These are phyloP conservation scores for Lignosus rhinocerotis DNA, from an alignment of 1,284 basidiomycete species.

Conservation along the genomic window DNA sequence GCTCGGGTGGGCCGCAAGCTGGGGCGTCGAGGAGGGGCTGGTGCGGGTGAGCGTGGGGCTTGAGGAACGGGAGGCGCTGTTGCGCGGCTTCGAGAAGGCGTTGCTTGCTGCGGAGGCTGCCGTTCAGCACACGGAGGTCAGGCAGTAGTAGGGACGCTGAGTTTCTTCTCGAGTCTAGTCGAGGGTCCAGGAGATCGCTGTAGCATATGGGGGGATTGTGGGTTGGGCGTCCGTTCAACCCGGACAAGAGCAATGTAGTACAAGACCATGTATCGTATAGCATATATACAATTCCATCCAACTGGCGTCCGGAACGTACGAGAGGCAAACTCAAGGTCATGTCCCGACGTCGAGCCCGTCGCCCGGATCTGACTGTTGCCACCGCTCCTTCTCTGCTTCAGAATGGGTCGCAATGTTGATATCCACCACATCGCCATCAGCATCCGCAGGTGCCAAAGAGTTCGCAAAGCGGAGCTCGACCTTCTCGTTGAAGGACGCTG, in stretches of 20 bases:
- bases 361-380: slow-evolving; percentile 4
- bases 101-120: slow-evolving; percentile 65
- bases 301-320: slow-evolving; percentile 3
- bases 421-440: slow-evolving; percentile 14
- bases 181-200: neutral
- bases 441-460: slow-evolving; percentile 1
- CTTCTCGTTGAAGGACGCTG: slow-evolving; percentile 31
- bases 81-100: slow-evolving; percentile 66
- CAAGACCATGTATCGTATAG: slow-evolving; percentile 15
- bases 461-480: slow-evolving; percentile 10
- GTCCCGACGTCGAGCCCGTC: slow-evolving; percentile 17
- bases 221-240: slow-evolving; percentile 15
- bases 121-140: neutral
- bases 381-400: neutral
- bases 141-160: too few relatives aligned
- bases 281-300: slow-evolving; percentile 19
- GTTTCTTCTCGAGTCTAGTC: too few relatives aligned
- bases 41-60: slow-evolving; percentile 91
- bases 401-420: slow-evolving; percentile 14
- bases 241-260: slow-evolving; percentile 7
- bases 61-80: slow-evolving; percentile 71
- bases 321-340: neutral
- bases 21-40: slow-evolving; percentile 83
- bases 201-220: neutral
- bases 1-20: slow-evolving; percentile 88